phyloP scores from a whole-genome alignment of 768 basidiomycete genomes.

The Boletus reticuloceps region DNA sequence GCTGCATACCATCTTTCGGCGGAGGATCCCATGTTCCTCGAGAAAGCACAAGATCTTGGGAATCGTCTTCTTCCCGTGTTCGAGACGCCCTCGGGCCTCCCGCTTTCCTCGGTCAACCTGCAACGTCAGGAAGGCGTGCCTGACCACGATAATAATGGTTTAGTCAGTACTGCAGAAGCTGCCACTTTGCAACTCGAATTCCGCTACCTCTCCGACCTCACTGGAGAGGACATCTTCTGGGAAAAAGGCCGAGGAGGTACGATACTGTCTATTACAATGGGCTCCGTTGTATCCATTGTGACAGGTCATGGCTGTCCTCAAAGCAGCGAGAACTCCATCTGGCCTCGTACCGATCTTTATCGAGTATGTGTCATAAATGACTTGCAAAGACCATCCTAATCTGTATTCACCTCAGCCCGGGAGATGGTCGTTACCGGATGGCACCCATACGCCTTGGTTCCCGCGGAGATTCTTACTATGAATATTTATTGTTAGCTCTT shows the following conservation, averaged over 20 bases:
- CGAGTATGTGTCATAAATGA: constrained; percentile 46
- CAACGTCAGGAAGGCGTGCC: constrained; percentile 55
- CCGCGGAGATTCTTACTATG: constrained; percentile 92
- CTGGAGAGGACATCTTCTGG: constrained; percentile 81
- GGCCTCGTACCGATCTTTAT: constrained; percentile 86
- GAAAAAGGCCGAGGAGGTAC: constrained; percentile 69
- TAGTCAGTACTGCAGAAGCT: constrained; percentile 83
- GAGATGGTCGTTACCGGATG: constrained; percentile 51
- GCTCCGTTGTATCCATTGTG: neutral
- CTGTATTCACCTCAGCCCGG: constrained; percentile 36
- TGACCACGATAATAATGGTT: constrained; percentile 54
- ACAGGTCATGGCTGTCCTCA: constrained; percentile 71
- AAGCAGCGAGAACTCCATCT: constrained; percentile 55
- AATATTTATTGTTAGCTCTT: constrained; percentile 70
- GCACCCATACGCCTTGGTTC: constrained; percentile 88
- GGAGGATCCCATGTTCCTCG: constrained; percentile 65
- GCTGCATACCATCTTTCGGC: constrained; percentile 79
- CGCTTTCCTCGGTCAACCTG: constrained; percentile 78
- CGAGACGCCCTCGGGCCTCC: constrained; percentile 77
- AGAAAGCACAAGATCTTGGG: constrained; percentile 78
- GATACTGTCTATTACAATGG: neutral
- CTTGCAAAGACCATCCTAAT: constrained; percentile 7
- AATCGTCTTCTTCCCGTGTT: constrained; percentile 85
- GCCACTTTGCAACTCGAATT: constrained; percentile 89
- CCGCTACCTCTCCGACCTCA: constrained; percentile 78